Conservation (phyloP, 148 eudicot species). For the Silene uniflora region DNA sequence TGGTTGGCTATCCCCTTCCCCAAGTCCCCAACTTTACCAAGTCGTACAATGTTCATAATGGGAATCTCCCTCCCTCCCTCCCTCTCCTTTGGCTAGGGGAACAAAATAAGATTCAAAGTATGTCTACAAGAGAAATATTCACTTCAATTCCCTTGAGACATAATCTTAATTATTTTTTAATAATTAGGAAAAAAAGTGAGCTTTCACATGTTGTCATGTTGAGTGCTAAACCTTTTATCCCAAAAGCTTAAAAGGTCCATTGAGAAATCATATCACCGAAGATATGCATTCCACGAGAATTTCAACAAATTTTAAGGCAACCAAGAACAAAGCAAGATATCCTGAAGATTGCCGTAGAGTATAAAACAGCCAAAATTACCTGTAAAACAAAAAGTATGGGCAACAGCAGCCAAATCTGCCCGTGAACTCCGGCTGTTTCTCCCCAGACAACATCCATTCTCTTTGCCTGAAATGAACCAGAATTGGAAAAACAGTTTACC, state of each 20-base stretch:
- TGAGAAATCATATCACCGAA: no score
- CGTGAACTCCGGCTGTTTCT: conserved; percentile 49
- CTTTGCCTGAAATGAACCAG: conserved; percentile 38
- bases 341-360: background rate
- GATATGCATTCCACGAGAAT: no score
- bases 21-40: no score
- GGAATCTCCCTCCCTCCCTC: no score
- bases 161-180: no score
- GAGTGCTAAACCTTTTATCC: background rate
- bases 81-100: no score
- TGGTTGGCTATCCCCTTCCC: no score
- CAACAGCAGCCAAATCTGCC: conserved; percentile 43
- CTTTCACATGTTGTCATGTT: no score
- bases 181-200: background rate
- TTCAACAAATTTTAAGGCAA: background rate
- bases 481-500: background rate
- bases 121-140: no score
- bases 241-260: background rate
- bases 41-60: no score
- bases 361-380: conserved; percentile 21
- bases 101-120: no score
- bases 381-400: conserved; percentile 51
- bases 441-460: conserved; percentile 62
- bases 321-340: conserved; percentile 3
- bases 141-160: no score